Base-by-base conservation (phyloP, 2,329 filamentous ascomycete genomes). In the Trichophyton schoenleinii region DNA sequence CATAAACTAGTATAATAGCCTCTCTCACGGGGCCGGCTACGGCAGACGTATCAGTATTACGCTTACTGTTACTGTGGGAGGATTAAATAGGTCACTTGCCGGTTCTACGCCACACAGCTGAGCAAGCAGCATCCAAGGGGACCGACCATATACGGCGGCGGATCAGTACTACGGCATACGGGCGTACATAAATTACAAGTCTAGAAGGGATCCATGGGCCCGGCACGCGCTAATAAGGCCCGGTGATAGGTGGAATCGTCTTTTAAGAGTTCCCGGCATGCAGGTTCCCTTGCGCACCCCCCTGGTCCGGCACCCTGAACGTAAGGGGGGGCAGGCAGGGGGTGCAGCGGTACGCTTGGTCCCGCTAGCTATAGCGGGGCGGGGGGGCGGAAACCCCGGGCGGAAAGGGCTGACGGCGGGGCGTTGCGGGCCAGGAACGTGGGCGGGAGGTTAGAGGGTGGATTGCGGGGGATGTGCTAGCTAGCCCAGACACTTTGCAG, bases 131-230 rank as follows among this genome's bases (percentile, higher is more conserved):
- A 31, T 6, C 6, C 28, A 6, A 31, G 6, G 52, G 52, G n/a
- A 55, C 25, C 15, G n/a, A 55, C 25, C 15, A 55, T 38, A 38
- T 38, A 31, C 28, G 28, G 28, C 28, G 28, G 28, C 34, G 52
- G 11, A 34, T 55, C 28, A 36, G 34, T 38, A 55, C 52, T 34
- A 55, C 52, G 52, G 52, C 52, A 55, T 55, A 55, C 52, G 20
- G 31, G n/a, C 34, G 34, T 38, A 38, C 34, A 38, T 38, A 55
- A 55, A 55, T 55, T 55, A 55, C 52, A 34, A 55, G 52, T 25
- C 52, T 55, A 55, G 52, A 55, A n/a, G 52, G 52, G 31, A 55
- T 55, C 52, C 52, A 55, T 55, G 52, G 52, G 28, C 52, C 52
- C 52, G 52, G 28, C 15, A n/a, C 52, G 52, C 52, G 52, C 52